Evolutionary conservation across 148 eudicot genomes (phyloP).

Genomic region (Chenopodium quinoa): DNA sequence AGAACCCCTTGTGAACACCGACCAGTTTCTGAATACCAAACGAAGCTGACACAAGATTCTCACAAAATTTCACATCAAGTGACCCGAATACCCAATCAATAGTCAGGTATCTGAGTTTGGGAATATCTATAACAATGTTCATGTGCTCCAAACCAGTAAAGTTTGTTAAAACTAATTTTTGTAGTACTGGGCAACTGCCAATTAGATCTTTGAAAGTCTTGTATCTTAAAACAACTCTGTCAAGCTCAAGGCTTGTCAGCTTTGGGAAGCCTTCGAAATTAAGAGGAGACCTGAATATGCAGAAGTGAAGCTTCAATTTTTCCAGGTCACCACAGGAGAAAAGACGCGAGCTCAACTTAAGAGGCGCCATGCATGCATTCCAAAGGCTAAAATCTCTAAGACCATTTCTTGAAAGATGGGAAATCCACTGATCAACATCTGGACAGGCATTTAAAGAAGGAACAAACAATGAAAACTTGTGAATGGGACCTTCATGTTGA

Average conservation of each 20-base stretch:
- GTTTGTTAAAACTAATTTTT: conserved; percentile 13
- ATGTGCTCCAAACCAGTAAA: conserved; percentile 10
- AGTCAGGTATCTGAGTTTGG: conserved; percentile 15
- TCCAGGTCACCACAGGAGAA: conserved; percentile 22
- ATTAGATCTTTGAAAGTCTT: conserved; percentile 17
- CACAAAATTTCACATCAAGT: conserved; percentile 15
- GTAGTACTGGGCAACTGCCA: conserved; percentile 16
- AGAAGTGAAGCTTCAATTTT: conserved; percentile 21
- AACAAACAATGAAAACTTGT: conserved; percentile 16
- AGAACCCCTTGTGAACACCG: conserved; percentile 1
- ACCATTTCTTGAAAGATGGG: conserved; percentile 26
- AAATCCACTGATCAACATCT: conserved; percentile 28
- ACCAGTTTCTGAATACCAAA: conserved; percentile 5
- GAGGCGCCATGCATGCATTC: not conserved
- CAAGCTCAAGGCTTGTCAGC: conserved; percentile 26
- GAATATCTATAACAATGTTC: conserved; percentile 23
- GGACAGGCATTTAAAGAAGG: not conserved
- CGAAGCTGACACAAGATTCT: conserved; percentile 18
- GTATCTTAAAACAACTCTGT: not conserved
- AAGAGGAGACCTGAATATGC: conserved; percentile 6
- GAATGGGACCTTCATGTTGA: conserved; percentile 23
- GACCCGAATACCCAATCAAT: conserved; percentile 22
- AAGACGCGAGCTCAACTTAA: conserved; percentile 18
- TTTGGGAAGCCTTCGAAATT: conserved; percentile 23
- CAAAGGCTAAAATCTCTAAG: conserved; percentile 25